A percentile compares a stretch with the other conserved stretches of the same genome.
These are phyloP conservation scores for Prunus dulcis DNA, from an alignment of 306 rosid species.

Conservation along the genomic window DNA sequence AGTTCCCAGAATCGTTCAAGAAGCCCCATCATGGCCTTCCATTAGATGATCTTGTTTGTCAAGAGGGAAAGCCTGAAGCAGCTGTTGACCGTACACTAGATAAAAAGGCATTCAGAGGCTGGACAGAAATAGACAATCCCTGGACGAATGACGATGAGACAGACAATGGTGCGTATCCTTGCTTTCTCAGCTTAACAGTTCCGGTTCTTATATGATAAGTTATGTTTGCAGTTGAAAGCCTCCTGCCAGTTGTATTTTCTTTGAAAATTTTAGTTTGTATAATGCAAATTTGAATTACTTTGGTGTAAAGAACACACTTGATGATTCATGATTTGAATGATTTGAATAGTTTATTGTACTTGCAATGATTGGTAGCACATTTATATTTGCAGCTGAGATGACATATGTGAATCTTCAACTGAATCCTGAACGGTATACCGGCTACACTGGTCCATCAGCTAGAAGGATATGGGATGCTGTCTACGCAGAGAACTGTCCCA, in stretches of 20 bases:
- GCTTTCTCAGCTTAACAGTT: not conserved
- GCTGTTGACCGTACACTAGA: slow-evolving; percentile 93
- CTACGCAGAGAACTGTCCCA: slow-evolving; percentile 95
- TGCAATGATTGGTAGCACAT: slow-evolving; percentile 4
- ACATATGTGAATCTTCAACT: slow-evolving; percentile 91
- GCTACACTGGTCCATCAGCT: slow-evolving; percentile 90
- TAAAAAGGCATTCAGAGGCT: slow-evolving; percentile 78
- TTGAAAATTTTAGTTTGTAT: not conserved
- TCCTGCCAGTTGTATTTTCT: not conserved
- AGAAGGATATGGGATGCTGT: slow-evolving; percentile 93
- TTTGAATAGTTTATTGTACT: slow-evolving; percentile 5
- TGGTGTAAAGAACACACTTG: not conserved
- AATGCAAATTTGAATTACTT: not conserved
- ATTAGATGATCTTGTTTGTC: slow-evolving; percentile 68
- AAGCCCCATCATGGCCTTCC: slow-evolving; percentile 58
- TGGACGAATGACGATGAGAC: slow-evolving; percentile 95
- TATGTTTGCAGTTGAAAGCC: not conserved
- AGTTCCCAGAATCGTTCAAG: slow-evolving; percentile 84
- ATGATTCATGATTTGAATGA: slow-evolving; percentile 3
- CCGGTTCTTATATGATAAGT: not conserved
- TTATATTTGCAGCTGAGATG: slow-evolving; percentile 70
- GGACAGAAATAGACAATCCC: slow-evolving; percentile 88
- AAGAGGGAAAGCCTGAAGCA: slow-evolving; percentile 96
- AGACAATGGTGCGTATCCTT: slow-evolving; percentile 60
- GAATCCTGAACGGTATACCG: slow-evolving; percentile 95